Evolutionary conservation across 2,329 filamentous ascomycete genomes (phyloP), one percentile per base, ranked within the genome.

Genomic region (Scopulariopsis brevicaulis): DNA sequence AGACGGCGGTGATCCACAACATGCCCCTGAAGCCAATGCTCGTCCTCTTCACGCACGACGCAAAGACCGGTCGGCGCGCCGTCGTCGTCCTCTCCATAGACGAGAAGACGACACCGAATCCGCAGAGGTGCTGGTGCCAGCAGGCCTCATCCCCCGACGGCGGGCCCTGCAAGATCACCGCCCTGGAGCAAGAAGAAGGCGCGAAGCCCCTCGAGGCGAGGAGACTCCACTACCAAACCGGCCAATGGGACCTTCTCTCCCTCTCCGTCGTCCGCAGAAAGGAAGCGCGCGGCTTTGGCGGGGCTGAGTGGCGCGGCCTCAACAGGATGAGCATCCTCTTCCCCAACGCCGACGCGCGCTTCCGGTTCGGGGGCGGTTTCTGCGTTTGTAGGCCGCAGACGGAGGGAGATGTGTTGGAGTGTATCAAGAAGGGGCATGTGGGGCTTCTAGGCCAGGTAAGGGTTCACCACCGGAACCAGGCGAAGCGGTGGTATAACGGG

Each of bases 121-220:
- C 68, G 1, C 66, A 70, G 25, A 65, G 66, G 5, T 72, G 70
- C 59, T 66, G 69, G 25, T 74, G 72, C 55, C 65, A 66, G 11
- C 62, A 63, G 28, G 48, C 34, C 12, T 64, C 66, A 0, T 65
- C 63, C 14, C 60, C 54, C 37, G 24, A 50, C 14, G 52, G 51
- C 46, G 46, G n/a, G 43, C 51, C 43, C 18, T 60, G 55, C 54
- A 57, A 24, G 51, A 60, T 54, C 40, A 55, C 46, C 3, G 51
- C 25, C 22, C 35, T 71, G 6, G 68, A 71, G 58, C 63, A 64
- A 58, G 60, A 59, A 3, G 64, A 64, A n/a, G 69, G 69, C 1
- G 59, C 64, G 1, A 20, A 58, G 10, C 60, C 62, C 14, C 55
- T 70, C n/a, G 58, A 60, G 11, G 68, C 66, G 2, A 62, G 64